phyloP scores from a whole-genome alignment of 2,329 filamentous ascomycete genomes.

The Stemphylium beticola region DNA sequence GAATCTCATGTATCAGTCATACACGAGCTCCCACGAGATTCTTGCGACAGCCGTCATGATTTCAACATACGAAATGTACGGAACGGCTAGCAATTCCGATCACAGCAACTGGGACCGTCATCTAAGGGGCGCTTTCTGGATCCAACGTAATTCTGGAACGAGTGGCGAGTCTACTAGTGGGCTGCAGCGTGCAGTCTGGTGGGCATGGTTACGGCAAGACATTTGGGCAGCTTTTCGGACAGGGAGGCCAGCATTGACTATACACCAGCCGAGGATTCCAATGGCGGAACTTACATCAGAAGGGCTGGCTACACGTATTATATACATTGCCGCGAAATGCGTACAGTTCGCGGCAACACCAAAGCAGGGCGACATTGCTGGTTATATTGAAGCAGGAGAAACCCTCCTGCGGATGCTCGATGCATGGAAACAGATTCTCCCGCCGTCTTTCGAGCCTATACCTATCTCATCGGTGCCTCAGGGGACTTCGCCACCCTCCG shows the following conservation, averaged over 20 bases:
- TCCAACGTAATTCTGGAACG: slow-evolving; percentile 65
- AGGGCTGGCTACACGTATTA: slow-evolving; percentile 60
- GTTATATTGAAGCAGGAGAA: slow-evolving; percentile 53
- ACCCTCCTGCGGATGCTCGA: slow-evolving; percentile 57
- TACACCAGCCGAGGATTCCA: slow-evolving; percentile 61
- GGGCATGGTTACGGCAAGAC: slow-evolving; percentile 70
- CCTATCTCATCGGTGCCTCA: slow-evolving; percentile 27
- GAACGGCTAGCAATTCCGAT: slow-evolving; percentile 53
- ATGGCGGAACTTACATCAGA: slow-evolving; percentile 57
- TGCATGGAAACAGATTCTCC: slow-evolving; percentile 56
- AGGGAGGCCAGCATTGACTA: slow-evolving; percentile 61
- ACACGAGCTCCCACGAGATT: slow-evolving; percentile 63
- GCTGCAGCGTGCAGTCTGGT: slow-evolving; percentile 66
- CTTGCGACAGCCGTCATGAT: slow-evolving; percentile 65
- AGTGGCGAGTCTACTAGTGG: slow-evolving; percentile 62
- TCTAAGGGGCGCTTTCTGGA: slow-evolving; percentile 69
- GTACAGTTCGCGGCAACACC: slow-evolving; percentile 64
- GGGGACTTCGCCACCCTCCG: slow-evolving; percentile 13
- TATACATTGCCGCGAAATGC: slow-evolving; percentile 63
- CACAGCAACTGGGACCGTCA: slow-evolving; percentile 65
- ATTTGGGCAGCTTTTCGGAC: slow-evolving; percentile 69
- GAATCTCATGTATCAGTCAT: slow-evolving; percentile 64
- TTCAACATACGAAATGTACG: slow-evolving; percentile 70
- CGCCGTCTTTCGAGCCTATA: slow-evolving; percentile 53
- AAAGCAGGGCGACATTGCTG: slow-evolving; percentile 47